Percentiles rank a stretch among this genome's conserved stretches.
Conservation (phyloP, 1,139 yeast species). For the Saccharomycopsis phalli region DNA sequence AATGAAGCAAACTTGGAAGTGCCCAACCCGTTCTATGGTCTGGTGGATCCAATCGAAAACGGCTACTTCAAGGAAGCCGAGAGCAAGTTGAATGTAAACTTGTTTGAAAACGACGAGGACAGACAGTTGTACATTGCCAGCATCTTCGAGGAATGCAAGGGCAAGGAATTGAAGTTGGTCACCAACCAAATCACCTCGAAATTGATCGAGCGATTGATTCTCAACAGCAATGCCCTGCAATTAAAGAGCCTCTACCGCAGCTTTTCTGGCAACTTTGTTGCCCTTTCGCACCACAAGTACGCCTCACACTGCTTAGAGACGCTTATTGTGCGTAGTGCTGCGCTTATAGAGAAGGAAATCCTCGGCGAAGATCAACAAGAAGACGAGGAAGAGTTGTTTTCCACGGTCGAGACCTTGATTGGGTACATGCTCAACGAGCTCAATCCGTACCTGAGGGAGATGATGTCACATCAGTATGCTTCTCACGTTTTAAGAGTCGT, state of each 20-base stretch:
- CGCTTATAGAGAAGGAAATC: slow-evolving; percentile 65
- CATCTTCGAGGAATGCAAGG: slow-evolving; percentile 77
- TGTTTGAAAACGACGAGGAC: slow-evolving; percentile 70
- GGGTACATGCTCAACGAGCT: slow-evolving; percentile 59
- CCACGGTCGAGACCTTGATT: slow-evolving; percentile 57
- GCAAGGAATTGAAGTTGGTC: slow-evolving; percentile 85
- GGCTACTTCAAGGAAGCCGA: slow-evolving; percentile 93
- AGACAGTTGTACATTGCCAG: slow-evolving; percentile 62
- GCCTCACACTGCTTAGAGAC: slow-evolving; percentile 94
- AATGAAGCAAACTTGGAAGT: slow-evolving; percentile 15
- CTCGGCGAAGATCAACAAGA: slow-evolving; percentile 31
- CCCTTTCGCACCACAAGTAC: slow-evolving; percentile 80
- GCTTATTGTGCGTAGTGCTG: slow-evolving; percentile 65
- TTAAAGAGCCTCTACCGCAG: slow-evolving; percentile 55
- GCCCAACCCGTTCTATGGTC: slow-evolving; percentile 64
- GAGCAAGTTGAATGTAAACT: slow-evolving; percentile 70
- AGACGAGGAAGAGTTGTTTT: slow-evolving; percentile 30
- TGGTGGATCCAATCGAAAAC: slow-evolving; percentile 72
- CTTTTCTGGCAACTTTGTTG: slow-evolving; percentile 62
- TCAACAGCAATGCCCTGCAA: slow-evolving; percentile 57
- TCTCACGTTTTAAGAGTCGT: slow-evolving; percentile 78
- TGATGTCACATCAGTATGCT: slow-evolving; percentile 73
- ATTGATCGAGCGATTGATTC: slow-evolving; percentile 76
- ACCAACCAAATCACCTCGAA: slow-evolving; percentile 95
- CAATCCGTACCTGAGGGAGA: slow-evolving; percentile 45